phyloP scores from a whole-genome alignment of 345 rosid genomes.

The Ricinus communis region DNA sequence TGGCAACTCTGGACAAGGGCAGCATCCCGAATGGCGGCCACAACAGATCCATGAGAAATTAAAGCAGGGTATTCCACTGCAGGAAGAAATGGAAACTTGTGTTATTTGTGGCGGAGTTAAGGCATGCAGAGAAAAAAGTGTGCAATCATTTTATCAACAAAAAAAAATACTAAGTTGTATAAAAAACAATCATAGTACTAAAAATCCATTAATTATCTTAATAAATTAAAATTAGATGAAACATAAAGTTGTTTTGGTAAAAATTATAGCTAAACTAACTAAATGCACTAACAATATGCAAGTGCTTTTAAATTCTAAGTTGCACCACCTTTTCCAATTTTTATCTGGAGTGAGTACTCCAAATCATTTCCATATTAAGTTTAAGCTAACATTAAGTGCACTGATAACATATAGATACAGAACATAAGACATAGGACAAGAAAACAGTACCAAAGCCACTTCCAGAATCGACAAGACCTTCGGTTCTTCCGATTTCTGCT shows the following conservation, averaged over 20 bases:
- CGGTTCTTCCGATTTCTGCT: constrained; percentile 57
- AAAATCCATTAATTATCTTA: too few relatives aligned
- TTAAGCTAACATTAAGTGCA: neutral
- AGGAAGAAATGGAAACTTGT: constrained; percentile 13
- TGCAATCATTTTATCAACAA: too few relatives aligned
- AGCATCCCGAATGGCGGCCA: constrained; percentile 61
- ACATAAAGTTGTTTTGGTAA: too few relatives aligned
- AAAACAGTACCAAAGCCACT: constrained; percentile 71
- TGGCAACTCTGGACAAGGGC: constrained; percentile 45
- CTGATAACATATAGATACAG: neutral
- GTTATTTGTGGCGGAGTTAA: neutral
- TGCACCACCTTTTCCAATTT: neutral
- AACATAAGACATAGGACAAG: neutral
- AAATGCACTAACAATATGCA: too few relatives aligned
- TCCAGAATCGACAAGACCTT: constrained; percentile 67
- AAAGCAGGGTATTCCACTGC: constrained; percentile 62
- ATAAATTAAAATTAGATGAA: too few relatives aligned
- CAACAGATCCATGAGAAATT: constrained; percentile 70
- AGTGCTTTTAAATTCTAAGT: neutral
- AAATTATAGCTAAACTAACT: too few relatives aligned
- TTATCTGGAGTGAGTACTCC: neutral
- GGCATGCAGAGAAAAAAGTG: neutral
- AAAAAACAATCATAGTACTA: neutral
- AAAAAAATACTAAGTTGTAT: too few relatives aligned
- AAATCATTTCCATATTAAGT: neutral